These are phyloP conservation scores for Plectosphaerella cucumerina DNA, from an alignment of 2,329 filamentous ascomycete species.

Conservation along the genomic window DNA sequence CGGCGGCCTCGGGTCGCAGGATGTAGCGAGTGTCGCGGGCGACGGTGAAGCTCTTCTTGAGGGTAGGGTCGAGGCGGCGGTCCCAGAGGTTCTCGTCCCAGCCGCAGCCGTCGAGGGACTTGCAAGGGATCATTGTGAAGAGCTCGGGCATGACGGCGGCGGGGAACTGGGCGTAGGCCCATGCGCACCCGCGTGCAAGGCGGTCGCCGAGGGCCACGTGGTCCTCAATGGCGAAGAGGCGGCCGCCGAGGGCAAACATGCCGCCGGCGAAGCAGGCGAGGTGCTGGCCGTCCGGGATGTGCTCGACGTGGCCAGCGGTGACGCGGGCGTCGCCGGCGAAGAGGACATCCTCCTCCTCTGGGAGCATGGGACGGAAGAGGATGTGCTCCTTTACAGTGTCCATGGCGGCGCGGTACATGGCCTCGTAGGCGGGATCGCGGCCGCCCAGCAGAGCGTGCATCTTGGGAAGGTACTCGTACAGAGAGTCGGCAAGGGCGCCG, in stretches of 20 bases:
- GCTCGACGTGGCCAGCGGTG: conserved; percentile 11
- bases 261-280: conserved; percentile 49
- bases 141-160: conserved; percentile 50
- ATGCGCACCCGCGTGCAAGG: conserved; percentile 48
- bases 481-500: conserved; percentile 36
- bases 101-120: conserved; percentile 35
- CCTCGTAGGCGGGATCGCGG: conserved; percentile 46
- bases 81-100: conserved; percentile 28
- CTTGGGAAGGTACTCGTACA: conserved; percentile 37
- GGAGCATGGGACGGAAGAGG: conserved; percentile 55
- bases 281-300: conserved; percentile 34
- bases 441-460: conserved; percentile 56
- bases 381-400: conserved; percentile 52
- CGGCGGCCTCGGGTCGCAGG: conserved; percentile 47
- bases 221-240: conserved; percentile 32
- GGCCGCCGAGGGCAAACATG: conserved; percentile 43
- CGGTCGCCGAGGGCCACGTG: conserved; percentile 39
- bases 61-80: conserved; percentile 15
- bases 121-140: conserved; percentile 37
- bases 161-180: conserved; percentile 42
- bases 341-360: conserved; percentile 46
- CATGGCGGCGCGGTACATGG: conserved; percentile 52
- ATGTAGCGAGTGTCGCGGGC: conserved; percentile 44
- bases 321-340: conserved; percentile 38
- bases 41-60: conserved; percentile 58